A percentile compares a stretch with the other conserved stretches of the same genome.
These are phyloP conservation scores for Arthrocladium fulminans DNA, from an alignment of 2,329 filamentous ascomycete genomes.

Conservation along the genomic window DNA sequence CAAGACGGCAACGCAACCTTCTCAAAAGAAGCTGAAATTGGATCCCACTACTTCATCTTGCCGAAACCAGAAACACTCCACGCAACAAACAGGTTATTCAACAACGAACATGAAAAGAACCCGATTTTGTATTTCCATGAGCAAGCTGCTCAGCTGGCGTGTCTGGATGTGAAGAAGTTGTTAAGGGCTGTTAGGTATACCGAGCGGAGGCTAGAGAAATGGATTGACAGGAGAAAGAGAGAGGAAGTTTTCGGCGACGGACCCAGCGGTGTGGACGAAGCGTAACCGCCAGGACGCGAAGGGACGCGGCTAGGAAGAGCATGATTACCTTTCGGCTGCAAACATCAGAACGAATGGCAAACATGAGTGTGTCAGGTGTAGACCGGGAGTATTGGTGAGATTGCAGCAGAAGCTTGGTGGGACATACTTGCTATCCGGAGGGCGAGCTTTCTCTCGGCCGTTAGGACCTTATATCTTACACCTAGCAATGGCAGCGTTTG, in stretches of 20 bases:
- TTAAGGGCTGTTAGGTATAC: constrained; percentile 42
- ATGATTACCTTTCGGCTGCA: not conserved
- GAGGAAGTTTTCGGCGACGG: constrained; percentile 19
- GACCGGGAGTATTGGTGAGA: no score
- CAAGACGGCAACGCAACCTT: not conserved
- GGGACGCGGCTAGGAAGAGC: not conserved
- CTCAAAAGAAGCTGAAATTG: no score
- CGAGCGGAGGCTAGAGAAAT: constrained; percentile 38
- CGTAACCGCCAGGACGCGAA: not conserved
- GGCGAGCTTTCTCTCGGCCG: no score
- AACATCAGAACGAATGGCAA: no score
- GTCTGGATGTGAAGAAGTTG: constrained; percentile 42
- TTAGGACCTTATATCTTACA: no score
- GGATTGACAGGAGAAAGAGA: constrained; percentile 29
- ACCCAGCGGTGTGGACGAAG: not conserved
- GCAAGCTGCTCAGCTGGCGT: constrained; percentile 42
- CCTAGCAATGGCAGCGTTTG: no score
- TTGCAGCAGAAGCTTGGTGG: no score
- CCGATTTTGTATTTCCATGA: constrained; percentile 39
- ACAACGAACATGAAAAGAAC: constrained; percentile 35
- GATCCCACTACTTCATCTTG: constrained; percentile 1
- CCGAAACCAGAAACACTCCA: constrained; percentile 20
- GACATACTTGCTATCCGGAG: no score
- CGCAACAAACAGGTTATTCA: constrained; percentile 42
- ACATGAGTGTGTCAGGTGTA: no score